Evolutionary conservation across 2,329 filamentous ascomycete species (phyloP).

Genomic region (Arachnomyces sp.): DNA sequence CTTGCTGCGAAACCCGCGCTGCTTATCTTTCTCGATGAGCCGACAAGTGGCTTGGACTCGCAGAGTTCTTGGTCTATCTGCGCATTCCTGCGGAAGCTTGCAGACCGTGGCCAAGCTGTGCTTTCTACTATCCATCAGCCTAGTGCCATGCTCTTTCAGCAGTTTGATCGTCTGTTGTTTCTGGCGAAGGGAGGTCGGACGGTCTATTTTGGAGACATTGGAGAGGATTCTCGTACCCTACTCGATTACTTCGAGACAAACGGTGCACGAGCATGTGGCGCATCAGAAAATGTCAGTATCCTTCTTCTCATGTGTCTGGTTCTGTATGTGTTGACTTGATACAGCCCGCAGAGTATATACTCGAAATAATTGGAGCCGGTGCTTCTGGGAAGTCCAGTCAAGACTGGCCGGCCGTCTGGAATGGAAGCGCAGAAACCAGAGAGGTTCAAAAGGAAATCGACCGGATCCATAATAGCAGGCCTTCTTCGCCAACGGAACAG

Average conservation of each 20-base stretch:
- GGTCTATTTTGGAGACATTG: conserved; percentile 60
- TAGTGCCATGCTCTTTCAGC: conserved; percentile 81
- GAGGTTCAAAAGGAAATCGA: conserved; percentile 51
- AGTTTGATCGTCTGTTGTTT: conserved; percentile 59
- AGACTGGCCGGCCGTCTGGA: conserved; percentile 57
- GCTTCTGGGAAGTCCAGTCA: conserved; percentile 57
- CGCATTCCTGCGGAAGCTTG: conserved; percentile 73
- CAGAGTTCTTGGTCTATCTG: conserved; percentile 88
- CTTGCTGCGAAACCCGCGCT: conserved; percentile 81
- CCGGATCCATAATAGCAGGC: conserved; percentile 40
- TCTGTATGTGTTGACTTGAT: conserved; percentile 30
- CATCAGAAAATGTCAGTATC: conserved; percentile 50
- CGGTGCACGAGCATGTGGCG: conserved; percentile 50
- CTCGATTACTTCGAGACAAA: conserved; percentile 56
- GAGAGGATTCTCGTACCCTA: conserved; percentile 47
- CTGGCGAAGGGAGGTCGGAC: conserved; percentile 56
- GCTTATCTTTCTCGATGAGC: conserved; percentile 83
- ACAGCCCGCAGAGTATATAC: conserved; percentile 62
- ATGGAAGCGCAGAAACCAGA: conserved; percentile 45
- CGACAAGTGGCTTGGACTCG: conserved; percentile 81
- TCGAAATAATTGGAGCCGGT: conserved; percentile 48
- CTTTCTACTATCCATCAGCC: conserved; percentile 93
- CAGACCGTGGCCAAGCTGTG: conserved; percentile 77
- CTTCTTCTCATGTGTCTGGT: no score
- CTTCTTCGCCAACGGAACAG: conserved; percentile 23